Base-by-base conservation (phyloP, 176 grass and related monocot species). In the Cenchrus americanus region DNA sequence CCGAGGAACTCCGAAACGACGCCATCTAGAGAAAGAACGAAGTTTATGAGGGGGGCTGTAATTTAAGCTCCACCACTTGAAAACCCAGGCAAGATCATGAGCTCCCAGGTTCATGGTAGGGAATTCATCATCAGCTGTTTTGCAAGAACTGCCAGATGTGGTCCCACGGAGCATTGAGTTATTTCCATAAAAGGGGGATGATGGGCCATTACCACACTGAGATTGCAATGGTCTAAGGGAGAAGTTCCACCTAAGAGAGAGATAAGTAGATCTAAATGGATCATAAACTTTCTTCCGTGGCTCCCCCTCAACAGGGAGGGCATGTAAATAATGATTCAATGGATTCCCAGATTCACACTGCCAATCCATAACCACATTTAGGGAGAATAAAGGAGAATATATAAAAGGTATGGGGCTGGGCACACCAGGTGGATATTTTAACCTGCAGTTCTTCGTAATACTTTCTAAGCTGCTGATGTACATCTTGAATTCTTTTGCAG, bases 1-100 rank as follows among this genome's bases (percentile, higher is more conserved):
- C 85, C 91, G 90, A 23, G 89, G 91, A 64, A 99, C 91, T 77
- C 94, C 88, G 89, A 94, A 99, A 49, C 96, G 96, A 80, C 85
- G 93, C 93, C 93, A 99, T 90, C 87, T 91, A 84, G 96, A 96
- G 75, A 99, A 99, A 70, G 93, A 96, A 80, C 96, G 91, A 55
- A 99, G 65, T 83, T 99, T 99, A 75, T 96, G 91, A 75, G 96
- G 96, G 21, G 96, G 96, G 24, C 82, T 96, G 48, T 99, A 99
- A 82, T 99, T 99, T 91, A 99, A 86, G 54, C 88, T 87, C 96
- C 96, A 96, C 96, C 96, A 99, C 86, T 99, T 99, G 80, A 99
- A 99, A 83, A 99, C 85, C 96, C 96, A 99, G 69, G 93, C 93
- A 66, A 99, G 87, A 85, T 99, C 96, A 89, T 99, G 96, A 23